Conservation (phyloP, 2,329 filamentous ascomycete genomes). For the Mycogone perniciosa region DNA sequence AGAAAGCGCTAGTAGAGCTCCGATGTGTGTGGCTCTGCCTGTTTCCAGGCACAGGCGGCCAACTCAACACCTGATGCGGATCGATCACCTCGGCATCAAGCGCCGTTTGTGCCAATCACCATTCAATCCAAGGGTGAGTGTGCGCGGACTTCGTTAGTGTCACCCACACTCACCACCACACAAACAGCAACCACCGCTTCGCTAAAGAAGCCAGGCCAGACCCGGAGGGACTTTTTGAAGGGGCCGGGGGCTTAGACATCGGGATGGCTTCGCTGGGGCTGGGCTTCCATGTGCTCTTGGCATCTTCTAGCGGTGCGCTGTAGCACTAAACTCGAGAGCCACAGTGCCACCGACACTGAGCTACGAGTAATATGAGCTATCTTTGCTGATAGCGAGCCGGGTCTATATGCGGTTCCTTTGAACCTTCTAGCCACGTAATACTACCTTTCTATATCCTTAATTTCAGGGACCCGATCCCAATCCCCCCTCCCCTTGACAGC, state of each 20-base stretch:
- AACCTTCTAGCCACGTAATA: too few species aligned
- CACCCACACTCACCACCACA: not conserved
- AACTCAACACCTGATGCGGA: slow-evolving; percentile 1
- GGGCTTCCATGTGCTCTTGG: slow-evolving; percentile 9
- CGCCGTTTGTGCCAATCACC: not conserved
- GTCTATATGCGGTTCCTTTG: too few species aligned
- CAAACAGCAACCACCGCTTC: not conserved
- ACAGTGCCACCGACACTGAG: not conserved
- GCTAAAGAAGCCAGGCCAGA: not conserved
- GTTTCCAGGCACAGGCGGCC: not conserved
- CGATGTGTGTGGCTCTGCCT: not conserved
- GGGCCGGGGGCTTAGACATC: slow-evolving; percentile 10
- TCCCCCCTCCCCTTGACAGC: too few species aligned
- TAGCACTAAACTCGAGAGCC: not conserved
- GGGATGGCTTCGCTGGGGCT: not conserved
- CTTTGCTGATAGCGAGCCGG: not conserved
- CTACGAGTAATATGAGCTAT: too few species aligned
- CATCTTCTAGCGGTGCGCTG: not conserved
- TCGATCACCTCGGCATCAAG: slow-evolving; percentile 13
- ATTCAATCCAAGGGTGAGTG: too few species aligned
- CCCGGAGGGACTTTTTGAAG: slow-evolving; percentile 12
- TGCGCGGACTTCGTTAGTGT: too few species aligned
- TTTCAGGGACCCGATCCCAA: too few species aligned
- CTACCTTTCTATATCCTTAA: too few species aligned
- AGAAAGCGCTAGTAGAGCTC: not conserved